These are phyloP conservation scores for Hypoxylon sp. DNA, from an alignment of 2,329 filamentous ascomycete genomes.

Conservation along the genomic window DNA sequence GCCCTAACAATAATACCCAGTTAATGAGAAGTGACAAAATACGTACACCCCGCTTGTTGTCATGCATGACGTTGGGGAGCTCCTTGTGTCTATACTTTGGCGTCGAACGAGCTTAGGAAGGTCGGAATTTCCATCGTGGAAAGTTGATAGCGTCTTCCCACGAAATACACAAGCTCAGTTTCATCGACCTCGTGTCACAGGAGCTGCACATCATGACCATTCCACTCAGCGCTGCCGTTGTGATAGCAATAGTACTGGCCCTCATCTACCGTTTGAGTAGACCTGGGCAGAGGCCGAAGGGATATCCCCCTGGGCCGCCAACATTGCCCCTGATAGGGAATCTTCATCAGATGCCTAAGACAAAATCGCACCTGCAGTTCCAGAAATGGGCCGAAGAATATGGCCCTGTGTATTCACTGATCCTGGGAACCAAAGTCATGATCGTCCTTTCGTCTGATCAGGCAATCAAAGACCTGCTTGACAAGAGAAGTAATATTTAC, in stretches of 20 bases:
- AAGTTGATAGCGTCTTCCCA: neutral
- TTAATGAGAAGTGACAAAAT: neutral
- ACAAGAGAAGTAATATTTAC: constrained; percentile 63
- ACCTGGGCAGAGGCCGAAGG: constrained; percentile 44
- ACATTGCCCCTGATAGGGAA: constrained; percentile 65
- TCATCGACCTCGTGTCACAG: neutral
- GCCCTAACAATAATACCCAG: neutral
- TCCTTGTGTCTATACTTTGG: neutral
- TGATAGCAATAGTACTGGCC: constrained; percentile 11
- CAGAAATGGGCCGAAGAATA: constrained; percentile 66
- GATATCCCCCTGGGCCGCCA: constrained; percentile 63
- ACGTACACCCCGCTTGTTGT: constrained; percentile 6
- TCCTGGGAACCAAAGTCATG: constrained; percentile 61
- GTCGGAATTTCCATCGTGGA: neutral
- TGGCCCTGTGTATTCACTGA: constrained; percentile 64
- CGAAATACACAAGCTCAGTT: neutral
- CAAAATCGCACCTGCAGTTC: constrained; percentile 60
- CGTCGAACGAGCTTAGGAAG: neutral
- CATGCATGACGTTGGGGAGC: neutral
- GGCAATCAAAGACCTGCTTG: constrained; percentile 64
- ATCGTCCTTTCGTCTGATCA: constrained; percentile 61
- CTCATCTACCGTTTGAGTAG: constrained; percentile 28
- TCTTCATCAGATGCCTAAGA: constrained; percentile 61
- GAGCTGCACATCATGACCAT: constrained; percentile 16
- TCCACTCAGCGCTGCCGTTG: neutral